Evolutionary conservation across 805 yeast species (phyloP).

Genomic region (Cyberlindnera maritima): DNA sequence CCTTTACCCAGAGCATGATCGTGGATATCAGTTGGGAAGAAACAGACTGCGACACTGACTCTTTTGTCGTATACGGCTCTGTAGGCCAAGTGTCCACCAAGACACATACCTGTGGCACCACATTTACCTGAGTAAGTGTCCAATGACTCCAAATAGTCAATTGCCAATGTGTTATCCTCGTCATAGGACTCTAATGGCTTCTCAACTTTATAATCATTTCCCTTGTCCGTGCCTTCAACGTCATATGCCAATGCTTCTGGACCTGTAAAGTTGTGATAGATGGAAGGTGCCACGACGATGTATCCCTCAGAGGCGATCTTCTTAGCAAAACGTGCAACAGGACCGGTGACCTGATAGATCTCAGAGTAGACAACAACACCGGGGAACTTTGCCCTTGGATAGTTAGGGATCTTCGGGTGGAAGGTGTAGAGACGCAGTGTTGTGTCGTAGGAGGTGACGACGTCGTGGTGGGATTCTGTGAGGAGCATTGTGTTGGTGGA

Average conservation of each 20-base stretch:
- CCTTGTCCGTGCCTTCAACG: slow-evolving; percentile 69
- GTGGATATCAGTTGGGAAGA: slow-evolving; percentile 82
- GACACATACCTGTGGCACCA: slow-evolving; percentile 86
- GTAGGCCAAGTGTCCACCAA: slow-evolving; percentile 80
- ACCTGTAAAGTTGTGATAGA: slow-evolving; percentile 70
- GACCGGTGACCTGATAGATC: slow-evolving; percentile 81
- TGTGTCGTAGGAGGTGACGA: slow-evolving; percentile 62
- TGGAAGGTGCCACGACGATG: slow-evolving; percentile 76
- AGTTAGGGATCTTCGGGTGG: slow-evolving; percentile 67
- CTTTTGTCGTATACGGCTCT: slow-evolving; percentile 66
- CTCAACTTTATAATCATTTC: slow-evolving; percentile 62
- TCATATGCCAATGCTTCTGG: slow-evolving; percentile 69
- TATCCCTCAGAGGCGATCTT: slow-evolving; percentile 79
- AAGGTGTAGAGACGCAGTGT: slow-evolving; percentile 62
- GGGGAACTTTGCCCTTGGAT: slow-evolving; percentile 78
- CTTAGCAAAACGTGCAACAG: slow-evolving; percentile 74
- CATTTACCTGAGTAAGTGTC: slow-evolving; percentile 67
- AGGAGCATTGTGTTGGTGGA: slow-evolving; percentile 75
- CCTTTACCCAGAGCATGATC: slow-evolving; percentile 64
- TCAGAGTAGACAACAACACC: slow-evolving; percentile 79
- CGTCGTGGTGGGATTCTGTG: slow-evolving; percentile 62
- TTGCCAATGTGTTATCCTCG: slow-evolving; percentile 63
- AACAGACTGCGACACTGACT: slow-evolving; percentile 66
- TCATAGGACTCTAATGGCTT: slow-evolving; percentile 73
- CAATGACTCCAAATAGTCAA: slow-evolving; percentile 57